These are phyloP conservation scores for Naegleria fowleri DNA, from an alignment of 208 protist genomes.

Conservation along the genomic window DNA sequence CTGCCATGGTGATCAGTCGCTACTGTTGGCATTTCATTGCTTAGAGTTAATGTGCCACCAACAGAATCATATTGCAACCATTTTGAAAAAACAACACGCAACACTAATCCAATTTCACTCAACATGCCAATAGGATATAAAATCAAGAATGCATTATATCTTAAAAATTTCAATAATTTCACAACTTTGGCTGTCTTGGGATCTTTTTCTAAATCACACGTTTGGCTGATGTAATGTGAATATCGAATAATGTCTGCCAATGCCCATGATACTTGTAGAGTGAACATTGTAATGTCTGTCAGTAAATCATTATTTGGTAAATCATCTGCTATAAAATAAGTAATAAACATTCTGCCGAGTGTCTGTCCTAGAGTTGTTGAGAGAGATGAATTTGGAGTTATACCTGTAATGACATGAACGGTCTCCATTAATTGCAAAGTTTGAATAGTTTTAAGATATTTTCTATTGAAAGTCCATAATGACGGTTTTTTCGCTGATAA, in stretches of 20 bases:
- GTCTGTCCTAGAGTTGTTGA: not conserved
- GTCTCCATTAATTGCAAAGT: not conserved
- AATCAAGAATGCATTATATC: not conserved
- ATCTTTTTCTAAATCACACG: not conserved
- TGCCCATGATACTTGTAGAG: not conserved
- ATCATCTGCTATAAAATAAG: not conserved
- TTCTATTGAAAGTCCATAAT: not conserved
- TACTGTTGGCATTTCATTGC: not conserved
- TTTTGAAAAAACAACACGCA: not conserved
- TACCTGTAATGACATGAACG: not conserved
- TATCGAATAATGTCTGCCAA: not conserved
- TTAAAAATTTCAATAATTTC: not conserved
- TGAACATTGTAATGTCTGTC: not conserved
- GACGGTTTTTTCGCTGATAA: not conserved
- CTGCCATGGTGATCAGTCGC: not conserved
- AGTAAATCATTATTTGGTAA: not conserved
- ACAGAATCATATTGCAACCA: not conserved
- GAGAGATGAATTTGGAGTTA: not conserved
- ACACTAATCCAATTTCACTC: not conserved
- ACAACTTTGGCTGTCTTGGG: not conserved
- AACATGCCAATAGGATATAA: not conserved
- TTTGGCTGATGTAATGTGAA: not conserved
- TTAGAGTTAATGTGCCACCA: not conserved
- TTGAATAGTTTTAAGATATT: not conserved
- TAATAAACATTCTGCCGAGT: not conserved